Base-by-base conservation (phyloP, 495 filamentous ascomycete genomes). In the Cenococcum geophilum region DNA sequence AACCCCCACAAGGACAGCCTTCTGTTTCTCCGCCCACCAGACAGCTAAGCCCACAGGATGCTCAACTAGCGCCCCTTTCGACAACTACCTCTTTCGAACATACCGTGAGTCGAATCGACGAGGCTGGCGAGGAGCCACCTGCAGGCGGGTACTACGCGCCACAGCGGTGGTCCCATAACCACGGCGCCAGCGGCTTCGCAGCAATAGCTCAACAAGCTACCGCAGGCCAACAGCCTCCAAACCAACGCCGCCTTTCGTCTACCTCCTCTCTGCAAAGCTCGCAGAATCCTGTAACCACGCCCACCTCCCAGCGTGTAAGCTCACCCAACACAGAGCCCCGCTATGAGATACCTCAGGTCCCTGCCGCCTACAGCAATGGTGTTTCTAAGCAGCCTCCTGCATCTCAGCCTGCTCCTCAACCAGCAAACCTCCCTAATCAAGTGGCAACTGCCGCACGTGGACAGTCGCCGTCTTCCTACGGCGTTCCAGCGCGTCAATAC, bases 301-400 rank as follows among this genome's bases (percentile, higher is more conserved):
- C 65, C 34, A 42, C 42, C n/a, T 59, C 57, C 9, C 65, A 68
- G 23, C 65, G 58, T 32, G 57, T 58, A 0, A 61, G 61, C 34
- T 52, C 57, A 5, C 66, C 66, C 37, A n/a, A 48, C 4, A 48
- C 45, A 14, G 66, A 68, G 40, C 66, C 66, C 0, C 53, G 56
- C n/a, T 65, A 68, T 35, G 62, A 68, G n/a, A 64, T 57, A 27
- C 66, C 66, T 9, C 58, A 68, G 21, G 65, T 68, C 35, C 66
- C 66, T 8, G 58, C 66, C 2, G 66, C 66, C 5, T 68, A 68
- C 27, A 62, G 34, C 22, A 62, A 56, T 20, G 66, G 64, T 47
- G 34, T 25, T 18, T 1, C 34, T 21, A 51, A 61, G 22, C 20
- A 47, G 8, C 22, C 54, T 18, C 6, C 37, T 18, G 27, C 27